Conservation (phyloP, 352 stramenopile genomes). For the Phytophthora cactorum region DNA sequence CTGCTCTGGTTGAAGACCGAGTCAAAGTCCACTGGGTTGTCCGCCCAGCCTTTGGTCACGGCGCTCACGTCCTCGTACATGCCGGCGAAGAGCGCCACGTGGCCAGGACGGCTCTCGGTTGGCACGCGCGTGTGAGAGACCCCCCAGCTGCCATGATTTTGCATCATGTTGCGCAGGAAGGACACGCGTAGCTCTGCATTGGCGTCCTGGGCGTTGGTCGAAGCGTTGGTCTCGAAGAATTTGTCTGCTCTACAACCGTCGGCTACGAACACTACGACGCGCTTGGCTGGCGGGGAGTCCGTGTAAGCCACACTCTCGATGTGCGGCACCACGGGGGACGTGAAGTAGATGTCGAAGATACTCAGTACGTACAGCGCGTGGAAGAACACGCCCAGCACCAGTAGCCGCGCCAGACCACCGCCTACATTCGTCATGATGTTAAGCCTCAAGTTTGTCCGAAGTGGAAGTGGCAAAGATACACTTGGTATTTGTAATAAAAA, state of each 20-base stretch:
- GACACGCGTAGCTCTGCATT: constrained; percentile 42
- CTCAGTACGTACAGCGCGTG: constrained; percentile 87
- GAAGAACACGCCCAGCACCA: constrained; percentile 80
- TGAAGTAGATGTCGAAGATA: constrained; percentile 94
- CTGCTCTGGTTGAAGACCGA: constrained; percentile 87
- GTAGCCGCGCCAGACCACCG: constrained; percentile 39
- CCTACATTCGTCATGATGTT: constrained; percentile 3
- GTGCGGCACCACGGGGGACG: constrained; percentile 75
- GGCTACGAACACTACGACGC: constrained; percentile 84
- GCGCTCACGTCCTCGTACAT: constrained; percentile 91
- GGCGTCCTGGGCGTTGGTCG: constrained; percentile 1
- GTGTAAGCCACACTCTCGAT: constrained; percentile 61
- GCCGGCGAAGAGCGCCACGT: constrained; percentile 85
- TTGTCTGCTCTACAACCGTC: constrained; percentile 86
- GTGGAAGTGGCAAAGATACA: constrained; percentile 15
- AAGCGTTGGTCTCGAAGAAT: constrained; percentile 74
- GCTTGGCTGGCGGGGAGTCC: constrained; percentile 52
- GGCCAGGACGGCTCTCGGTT: constrained; percentile 84
- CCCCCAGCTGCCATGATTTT: constrained; percentile 68
- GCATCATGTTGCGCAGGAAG: constrained; percentile 70
- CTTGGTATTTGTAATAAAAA: constrained; percentile 12
- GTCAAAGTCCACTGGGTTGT: constrained; percentile 90
- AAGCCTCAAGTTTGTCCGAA: not conserved
- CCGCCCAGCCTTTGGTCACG: constrained; percentile 88
- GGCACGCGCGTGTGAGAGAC: constrained; percentile 88